These are phyloP conservation scores for Fusarium poae DNA, from an alignment of 2,329 filamentous ascomycete species.

Conservation along the genomic window DNA sequence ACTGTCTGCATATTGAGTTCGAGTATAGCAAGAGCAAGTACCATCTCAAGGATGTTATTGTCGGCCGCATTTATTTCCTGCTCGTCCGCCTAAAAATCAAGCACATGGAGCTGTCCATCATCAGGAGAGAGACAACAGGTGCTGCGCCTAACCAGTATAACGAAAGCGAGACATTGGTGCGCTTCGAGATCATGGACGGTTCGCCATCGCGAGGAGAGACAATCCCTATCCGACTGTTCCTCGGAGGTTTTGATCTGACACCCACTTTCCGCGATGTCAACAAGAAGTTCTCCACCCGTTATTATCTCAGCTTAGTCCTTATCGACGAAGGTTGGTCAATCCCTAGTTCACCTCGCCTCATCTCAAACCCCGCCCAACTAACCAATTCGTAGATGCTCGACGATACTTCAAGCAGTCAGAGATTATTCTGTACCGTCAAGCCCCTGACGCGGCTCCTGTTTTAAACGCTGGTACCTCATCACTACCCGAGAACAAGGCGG, in stretches of 20 bases:
- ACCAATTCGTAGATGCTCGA: slow-evolving; percentile 77
- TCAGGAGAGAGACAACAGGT: slow-evolving; percentile 94
- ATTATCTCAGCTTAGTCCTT: slow-evolving; percentile 95
- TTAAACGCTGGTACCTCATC: slow-evolving; percentile 56
- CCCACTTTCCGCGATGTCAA: slow-evolving; percentile 99
- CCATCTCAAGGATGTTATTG: slow-evolving; percentile 98
- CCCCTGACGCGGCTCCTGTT: slow-evolving; percentile 64
- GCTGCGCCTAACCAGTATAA: slow-evolving; percentile 99
- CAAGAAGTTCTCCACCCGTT: slow-evolving; percentile 99
- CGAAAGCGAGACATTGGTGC: slow-evolving; percentile 96
- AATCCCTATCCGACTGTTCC: slow-evolving; percentile 95
- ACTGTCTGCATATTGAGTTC: slow-evolving; percentile 99
- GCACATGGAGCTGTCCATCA: slow-evolving; percentile 99
- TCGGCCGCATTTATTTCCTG: slow-evolving; percentile 97
- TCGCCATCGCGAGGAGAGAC: slow-evolving; percentile 96
- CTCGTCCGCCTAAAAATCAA: slow-evolving; percentile 98
- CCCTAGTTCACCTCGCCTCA: not conserved
- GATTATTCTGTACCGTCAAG: slow-evolving; percentile 94
- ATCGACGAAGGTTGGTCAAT: slow-evolving; percentile 84
- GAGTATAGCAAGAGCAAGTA: slow-evolving; percentile 99
- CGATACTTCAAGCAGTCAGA: slow-evolving; percentile 99
- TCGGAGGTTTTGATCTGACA: slow-evolving; percentile 96
- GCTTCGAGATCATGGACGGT: slow-evolving; percentile 99
- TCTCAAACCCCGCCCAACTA: slow-evolving; percentile 23
- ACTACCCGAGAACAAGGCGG: slow-evolving; percentile 61